phyloP scores from a whole-genome alignment of 495 filamentous ascomycete species.

The Clavariopsis aquatica region DNA sequence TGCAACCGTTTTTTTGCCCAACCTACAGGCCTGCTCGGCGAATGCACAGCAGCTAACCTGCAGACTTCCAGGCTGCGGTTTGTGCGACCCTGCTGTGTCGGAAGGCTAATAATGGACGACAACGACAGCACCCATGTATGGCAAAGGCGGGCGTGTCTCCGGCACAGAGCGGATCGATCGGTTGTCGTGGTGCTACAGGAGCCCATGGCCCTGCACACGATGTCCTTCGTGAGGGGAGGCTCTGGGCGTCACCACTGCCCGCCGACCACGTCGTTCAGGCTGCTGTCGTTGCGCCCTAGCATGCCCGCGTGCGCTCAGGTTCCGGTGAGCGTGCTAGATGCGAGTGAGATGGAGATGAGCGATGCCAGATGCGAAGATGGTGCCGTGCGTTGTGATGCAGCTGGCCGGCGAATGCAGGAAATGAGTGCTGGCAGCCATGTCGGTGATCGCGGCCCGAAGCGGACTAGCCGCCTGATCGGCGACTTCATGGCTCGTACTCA shows the following conservation, averaged over 20 bases:
- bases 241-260: conserved; percentile 15
- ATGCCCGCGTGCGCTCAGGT: not conserved
- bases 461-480: not conserved
- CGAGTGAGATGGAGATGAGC: conserved; percentile 4
- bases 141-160: not conserved
- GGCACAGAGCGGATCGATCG: conserved; percentile 15
- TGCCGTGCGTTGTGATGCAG: not conserved
- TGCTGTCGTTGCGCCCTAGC: not conserved
- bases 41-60: not conserved
- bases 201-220: not conserved
- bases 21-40: not conserved
- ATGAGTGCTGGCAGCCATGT: not conserved
- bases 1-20: not conserved
- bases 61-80: not conserved
- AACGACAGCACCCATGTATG: not conserved
- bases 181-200: not conserved
- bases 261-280: conserved; percentile 20
- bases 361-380: not conserved
- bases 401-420: not conserved
- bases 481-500: not conserved
- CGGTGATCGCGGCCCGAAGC: conserved; percentile 2
- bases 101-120: not conserved
- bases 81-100: conserved; percentile 4
- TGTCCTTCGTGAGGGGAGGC: not conserved
- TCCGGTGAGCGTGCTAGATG: conserved; percentile 1